A percentile compares a stretch with the other conserved stretches of the same genome.
phyloP scores from a whole-genome alignment of 2,329 filamentous ascomycete species.

The Pseudocercospora eumusae region DNA sequence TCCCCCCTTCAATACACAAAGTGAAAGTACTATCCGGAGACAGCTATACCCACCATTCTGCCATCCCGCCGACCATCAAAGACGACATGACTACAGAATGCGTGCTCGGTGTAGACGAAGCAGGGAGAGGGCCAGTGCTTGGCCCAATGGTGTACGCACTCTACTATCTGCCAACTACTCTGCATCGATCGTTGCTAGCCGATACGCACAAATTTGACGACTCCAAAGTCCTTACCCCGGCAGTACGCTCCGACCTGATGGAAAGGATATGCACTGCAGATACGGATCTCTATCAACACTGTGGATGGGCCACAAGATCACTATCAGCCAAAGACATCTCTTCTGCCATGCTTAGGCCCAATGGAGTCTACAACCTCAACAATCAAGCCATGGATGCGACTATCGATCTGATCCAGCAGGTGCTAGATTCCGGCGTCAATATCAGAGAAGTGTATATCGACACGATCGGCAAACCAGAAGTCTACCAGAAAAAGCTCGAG shows the following conservation, averaged over 20 bases:
- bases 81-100: constrained; percentile 59
- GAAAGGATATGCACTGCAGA: constrained; percentile 67
- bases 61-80: constrained; percentile 45
- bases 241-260: constrained; percentile 74
- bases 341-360: constrained; percentile 71
- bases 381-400: constrained; percentile 94
- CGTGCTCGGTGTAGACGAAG: constrained; percentile 88
- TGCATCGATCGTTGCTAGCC: constrained; percentile 72
- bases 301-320: constrained; percentile 80
- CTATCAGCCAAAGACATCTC: constrained; percentile 84
- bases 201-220: constrained; percentile 86
- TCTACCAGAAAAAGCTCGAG: constrained; percentile 83
- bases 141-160: constrained; percentile 70
- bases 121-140: constrained; percentile 89
- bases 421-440: constrained; percentile 76
- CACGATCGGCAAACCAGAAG: constrained; percentile 79
- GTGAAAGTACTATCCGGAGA: constrained; percentile 45
- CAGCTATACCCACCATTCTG: constrained; percentile 53
- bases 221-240: constrained; percentile 83
- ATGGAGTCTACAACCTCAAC: constrained; percentile 79
- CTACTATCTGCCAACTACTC: constrained; percentile 69
- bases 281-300: constrained; percentile 61
- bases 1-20: constrained; percentile 50
- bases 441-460: constrained; percentile 91
- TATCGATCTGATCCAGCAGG: constrained; percentile 73